Percentiles rank a stretch among this genome's conserved stretches.
These are phyloP conservation scores for Boletellus ananas DNA, from an alignment of 768 basidiomycete genomes.

Conservation along the genomic window DNA sequence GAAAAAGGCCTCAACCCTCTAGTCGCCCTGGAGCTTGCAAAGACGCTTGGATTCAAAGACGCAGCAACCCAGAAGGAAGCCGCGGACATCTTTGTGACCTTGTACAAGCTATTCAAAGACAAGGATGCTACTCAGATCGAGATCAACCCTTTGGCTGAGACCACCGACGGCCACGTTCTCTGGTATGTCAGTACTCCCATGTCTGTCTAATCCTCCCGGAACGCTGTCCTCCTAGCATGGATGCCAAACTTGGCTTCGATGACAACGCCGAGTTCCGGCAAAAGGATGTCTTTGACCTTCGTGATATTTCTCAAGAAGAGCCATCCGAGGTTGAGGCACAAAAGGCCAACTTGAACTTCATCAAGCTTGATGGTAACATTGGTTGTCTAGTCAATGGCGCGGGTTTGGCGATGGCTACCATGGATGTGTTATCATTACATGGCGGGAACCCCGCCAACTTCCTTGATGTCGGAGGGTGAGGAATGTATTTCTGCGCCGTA, in stretches of 20 bases:
- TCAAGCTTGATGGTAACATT: slow-evolving; percentile 96
- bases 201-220: neutral
- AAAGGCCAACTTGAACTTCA: slow-evolving; percentile 94
- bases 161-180: slow-evolving; percentile 85
- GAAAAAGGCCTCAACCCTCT: slow-evolving; percentile 71
- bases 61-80: slow-evolving; percentile 74
- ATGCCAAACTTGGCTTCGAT: slow-evolving; percentile 99
- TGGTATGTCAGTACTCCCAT: slow-evolving; percentile 56
- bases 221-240: slow-evolving; percentile 65
- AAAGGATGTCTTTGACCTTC: slow-evolving; percentile 78
- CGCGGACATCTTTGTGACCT: slow-evolving; percentile 87
- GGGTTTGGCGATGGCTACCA: slow-evolving; percentile 98
- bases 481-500: slow-evolving; percentile 12
- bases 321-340: slow-evolving; percentile 97
- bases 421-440: slow-evolving; percentile 97
- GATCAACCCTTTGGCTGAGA: slow-evolving; percentile 96
- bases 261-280: slow-evolving; percentile 99
- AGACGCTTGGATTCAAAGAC: slow-evolving; percentile 83
- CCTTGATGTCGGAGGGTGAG: slow-evolving; percentile 93
- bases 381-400: slow-evolving; percentile 99
- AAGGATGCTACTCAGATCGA: slow-evolving; percentile 99
- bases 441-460: slow-evolving; percentile 98
- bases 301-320: slow-evolving; percentile 94
- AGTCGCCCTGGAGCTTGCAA: slow-evolving; percentile 75
- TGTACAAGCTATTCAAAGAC: slow-evolving; percentile 97